These are phyloP conservation scores for Stemphylium vesicarium DNA, from an alignment of 2,329 filamentous ascomycete genomes.

Conservation along the genomic window DNA sequence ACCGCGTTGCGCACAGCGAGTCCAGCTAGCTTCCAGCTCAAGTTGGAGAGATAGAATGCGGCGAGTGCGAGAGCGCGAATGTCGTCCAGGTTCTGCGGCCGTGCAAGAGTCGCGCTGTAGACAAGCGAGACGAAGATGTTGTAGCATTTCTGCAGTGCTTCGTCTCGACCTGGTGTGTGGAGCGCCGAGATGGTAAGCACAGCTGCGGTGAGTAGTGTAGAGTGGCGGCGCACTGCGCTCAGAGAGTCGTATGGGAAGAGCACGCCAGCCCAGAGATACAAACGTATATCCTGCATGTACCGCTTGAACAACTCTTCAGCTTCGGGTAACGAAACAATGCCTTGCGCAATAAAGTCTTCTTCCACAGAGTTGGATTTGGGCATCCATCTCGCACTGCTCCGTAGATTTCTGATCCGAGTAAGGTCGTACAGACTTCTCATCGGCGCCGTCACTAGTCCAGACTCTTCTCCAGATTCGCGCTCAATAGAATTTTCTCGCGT, in stretches of 20 bases:
- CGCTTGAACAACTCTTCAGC: slow-evolving; percentile 40
- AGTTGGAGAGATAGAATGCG: slow-evolving; percentile 50
- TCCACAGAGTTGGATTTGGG: slow-evolving; percentile 33
- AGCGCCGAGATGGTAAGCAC: slow-evolving; percentile 40
- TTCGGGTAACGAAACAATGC: slow-evolving; percentile 32
- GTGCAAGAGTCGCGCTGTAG: slow-evolving; percentile 43
- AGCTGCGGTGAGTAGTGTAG: slow-evolving; percentile 41
- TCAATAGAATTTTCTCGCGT: slow-evolving; percentile 43
- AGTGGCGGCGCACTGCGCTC: slow-evolving; percentile 36
- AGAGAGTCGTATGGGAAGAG: slow-evolving; percentile 40
- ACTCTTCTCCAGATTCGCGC: slow-evolving; percentile 34
- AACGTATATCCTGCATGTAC: slow-evolving; percentile 40
- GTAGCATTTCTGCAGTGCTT: slow-evolving; percentile 42
- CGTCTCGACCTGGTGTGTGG: slow-evolving; percentile 37
- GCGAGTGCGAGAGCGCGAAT: slow-evolving; percentile 50
- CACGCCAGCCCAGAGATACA: slow-evolving; percentile 44
- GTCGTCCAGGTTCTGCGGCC: slow-evolving; percentile 48
- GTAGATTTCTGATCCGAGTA: slow-evolving; percentile 42
- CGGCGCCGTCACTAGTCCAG: slow-evolving; percentile 38
- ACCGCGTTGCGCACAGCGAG: slow-evolving; percentile 49
- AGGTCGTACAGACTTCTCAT: slow-evolving; percentile 46
- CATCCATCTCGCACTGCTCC: slow-evolving; percentile 33
- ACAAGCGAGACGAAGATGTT: slow-evolving; percentile 42
- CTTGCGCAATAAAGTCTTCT: slow-evolving; percentile 44
- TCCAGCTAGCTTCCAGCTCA: slow-evolving; percentile 51